Conservation (phyloP, 805 yeast genomes). For the Vanderwaltozyma yarrowii region DNA sequence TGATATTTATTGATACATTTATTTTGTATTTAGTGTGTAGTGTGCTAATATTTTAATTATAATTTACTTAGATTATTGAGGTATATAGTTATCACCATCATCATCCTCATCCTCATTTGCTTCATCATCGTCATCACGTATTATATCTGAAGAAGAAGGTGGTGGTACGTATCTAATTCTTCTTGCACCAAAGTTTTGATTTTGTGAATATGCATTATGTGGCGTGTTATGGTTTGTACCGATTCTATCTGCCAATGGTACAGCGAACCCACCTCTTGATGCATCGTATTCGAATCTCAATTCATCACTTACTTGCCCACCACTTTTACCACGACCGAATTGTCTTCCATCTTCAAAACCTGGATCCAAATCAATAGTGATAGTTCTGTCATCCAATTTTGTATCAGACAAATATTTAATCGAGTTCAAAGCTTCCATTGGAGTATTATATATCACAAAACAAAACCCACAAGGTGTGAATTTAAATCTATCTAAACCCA, state of each 20-base stretch:
- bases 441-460: constrained; percentile 66
- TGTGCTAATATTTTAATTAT: too few species aligned
- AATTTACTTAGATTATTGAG: constrained; percentile 5
- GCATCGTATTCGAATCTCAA: constrained; percentile 40
- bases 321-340: constrained; percentile 85
- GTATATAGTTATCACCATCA: constrained; percentile 5
- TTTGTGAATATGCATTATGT: constrained; percentile 2
- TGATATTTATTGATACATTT: too few species aligned
- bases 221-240: constrained; percentile 7
- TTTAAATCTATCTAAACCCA: constrained; percentile 89
- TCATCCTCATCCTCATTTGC: not conserved
- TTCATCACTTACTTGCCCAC: constrained; percentile 86
- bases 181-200: constrained; percentile 7
- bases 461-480: constrained; percentile 96
- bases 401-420: constrained; percentile 76
- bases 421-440: constrained; percentile 68
- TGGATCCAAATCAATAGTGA: constrained; percentile 88
- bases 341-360: constrained; percentile 95
- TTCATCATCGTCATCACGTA: not conserved
- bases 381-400: constrained; percentile 67
- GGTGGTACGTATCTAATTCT: constrained; percentile 8
- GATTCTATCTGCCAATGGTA: constrained; percentile 28
- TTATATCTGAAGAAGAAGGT: constrained; percentile 1
- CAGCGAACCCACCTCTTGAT: constrained; percentile 38
- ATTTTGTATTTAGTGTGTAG: too few species aligned